Conservation (phyloP, 2,329 filamentous ascomycete species). For the Xylariaceae sp. region DNA sequence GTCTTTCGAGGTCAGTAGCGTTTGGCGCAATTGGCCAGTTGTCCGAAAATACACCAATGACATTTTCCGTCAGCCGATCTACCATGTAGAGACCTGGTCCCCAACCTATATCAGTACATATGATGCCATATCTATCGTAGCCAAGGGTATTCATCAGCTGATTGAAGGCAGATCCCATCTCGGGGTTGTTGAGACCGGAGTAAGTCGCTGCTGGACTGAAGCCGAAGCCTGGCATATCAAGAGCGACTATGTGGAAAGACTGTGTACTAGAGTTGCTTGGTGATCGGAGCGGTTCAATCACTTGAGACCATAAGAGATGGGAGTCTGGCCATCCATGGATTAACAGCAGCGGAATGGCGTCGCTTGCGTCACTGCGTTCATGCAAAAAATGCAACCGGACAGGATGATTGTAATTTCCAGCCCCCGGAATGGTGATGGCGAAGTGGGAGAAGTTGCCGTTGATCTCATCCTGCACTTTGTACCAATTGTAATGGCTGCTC, state of each 20-base stretch:
- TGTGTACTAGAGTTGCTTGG: not conserved
- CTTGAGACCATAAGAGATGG: not conserved
- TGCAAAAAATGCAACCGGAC: constrained; percentile 19
- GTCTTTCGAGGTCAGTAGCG: constrained; percentile 3
- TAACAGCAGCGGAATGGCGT: constrained; percentile 10
- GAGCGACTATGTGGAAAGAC: constrained; percentile 17
- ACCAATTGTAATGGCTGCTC: constrained; percentile 23
- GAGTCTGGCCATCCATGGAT: not conserved
- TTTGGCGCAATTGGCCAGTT: constrained; percentile 1
- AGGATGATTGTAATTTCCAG: constrained; percentile 5
- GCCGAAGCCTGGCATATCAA: constrained; percentile 19
- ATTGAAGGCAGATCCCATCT: constrained; percentile 5
- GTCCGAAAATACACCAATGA: constrained; percentile 10
- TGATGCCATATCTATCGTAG: not conserved
- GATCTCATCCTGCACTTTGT: constrained; percentile 16
- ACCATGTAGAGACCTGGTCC: not conserved
- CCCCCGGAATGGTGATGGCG: constrained; percentile 14
- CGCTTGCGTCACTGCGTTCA: constrained; percentile 6
- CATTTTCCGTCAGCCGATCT: constrained; percentile 1
- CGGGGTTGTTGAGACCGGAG: constrained; percentile 9
- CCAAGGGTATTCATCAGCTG: not conserved
- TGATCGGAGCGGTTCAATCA: not conserved
- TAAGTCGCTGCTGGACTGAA: constrained; percentile 18
- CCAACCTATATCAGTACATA: not conserved
- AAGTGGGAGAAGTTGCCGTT: constrained; percentile 26